Conservation (phyloP, 352 stramenopile genomes). For the Saprolegnia diclina region DNA sequence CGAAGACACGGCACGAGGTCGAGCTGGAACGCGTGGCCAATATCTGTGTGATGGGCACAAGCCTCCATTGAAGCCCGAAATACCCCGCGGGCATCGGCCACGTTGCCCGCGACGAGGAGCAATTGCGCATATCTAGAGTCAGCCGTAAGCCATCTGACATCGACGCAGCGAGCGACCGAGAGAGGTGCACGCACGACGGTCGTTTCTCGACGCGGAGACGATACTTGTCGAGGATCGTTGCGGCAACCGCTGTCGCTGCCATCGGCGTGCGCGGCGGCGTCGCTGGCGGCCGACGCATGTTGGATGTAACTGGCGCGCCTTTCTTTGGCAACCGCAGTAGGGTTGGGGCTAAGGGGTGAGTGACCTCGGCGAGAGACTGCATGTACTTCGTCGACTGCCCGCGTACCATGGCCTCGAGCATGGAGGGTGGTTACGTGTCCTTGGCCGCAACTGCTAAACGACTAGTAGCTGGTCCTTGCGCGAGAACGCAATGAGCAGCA, state of each 20-base stretch:
- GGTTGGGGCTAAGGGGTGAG: no score
- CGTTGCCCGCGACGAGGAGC: background rate
- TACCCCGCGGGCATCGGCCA: background rate
- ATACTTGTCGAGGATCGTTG: slow-evolving; percentile 14
- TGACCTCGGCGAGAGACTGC: no score
- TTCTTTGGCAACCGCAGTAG: background rate
- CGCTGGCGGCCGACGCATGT: no score
- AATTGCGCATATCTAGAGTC: slow-evolving; percentile 20
- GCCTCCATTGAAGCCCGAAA: slow-evolving; percentile 8
- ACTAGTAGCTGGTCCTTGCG: no score
- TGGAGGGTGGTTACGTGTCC: no score
- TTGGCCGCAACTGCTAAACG: no score
- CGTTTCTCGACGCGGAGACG: background rate
- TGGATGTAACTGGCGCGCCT: background rate
- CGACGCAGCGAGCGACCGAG: background rate
- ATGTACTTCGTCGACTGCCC: no score
- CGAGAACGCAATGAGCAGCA: no score
- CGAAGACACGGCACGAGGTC: background rate
- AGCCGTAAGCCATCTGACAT: no score
- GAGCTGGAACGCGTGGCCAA: background rate
- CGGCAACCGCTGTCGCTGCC: background rate
- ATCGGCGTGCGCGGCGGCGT: background rate
- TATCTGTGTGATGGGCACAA: slow-evolving; percentile 4
- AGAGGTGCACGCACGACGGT: background rate
- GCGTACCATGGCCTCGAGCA: no score